Conservation (phyloP, 2,329 filamentous ascomycete genomes). For the Sclerotiophoma versabilis region DNA sequence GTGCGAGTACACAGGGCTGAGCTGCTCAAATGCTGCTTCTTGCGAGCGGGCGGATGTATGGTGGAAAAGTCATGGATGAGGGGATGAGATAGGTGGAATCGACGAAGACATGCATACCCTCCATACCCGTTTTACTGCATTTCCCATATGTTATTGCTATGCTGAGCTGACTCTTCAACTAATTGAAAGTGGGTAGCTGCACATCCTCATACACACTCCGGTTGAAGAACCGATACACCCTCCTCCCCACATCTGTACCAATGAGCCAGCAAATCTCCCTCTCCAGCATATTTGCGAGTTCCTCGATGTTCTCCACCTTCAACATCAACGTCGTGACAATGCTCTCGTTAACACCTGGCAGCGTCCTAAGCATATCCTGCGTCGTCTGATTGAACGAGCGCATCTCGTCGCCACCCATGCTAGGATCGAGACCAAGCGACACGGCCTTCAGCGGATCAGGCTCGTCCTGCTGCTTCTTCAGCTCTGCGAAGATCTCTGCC, state of each 20-base stretch:
- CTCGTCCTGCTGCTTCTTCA: slow-evolving; percentile 89
- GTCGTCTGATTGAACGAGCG: slow-evolving; percentile 83
- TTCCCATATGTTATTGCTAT: too few species aligned
- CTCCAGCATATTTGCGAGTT: slow-evolving; percentile 85
- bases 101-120: slow-evolving; percentile 16
- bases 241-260: slow-evolving; percentile 76
- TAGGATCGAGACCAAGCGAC: slow-evolving; percentile 75
- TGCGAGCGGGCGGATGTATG: slow-evolving; percentile 48
- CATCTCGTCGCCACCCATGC: slow-evolving; percentile 61
- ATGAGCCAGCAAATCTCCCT: slow-evolving; percentile 76
- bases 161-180: too few species aligned
- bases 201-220: slow-evolving; percentile 57
- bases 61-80: slow-evolving; percentile 9
- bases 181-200: slow-evolving; percentile 29
- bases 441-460: slow-evolving; percentile 90
- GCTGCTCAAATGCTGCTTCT: slow-evolving; percentile 51
- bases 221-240: slow-evolving; percentile 84
- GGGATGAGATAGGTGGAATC: background rate
- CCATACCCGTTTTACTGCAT: too few species aligned
- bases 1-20: slow-evolving; percentile 24
- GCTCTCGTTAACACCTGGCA: slow-evolving; percentile 80
- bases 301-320: slow-evolving; percentile 76
- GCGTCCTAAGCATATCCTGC: slow-evolving; percentile 85
- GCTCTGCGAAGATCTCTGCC: slow-evolving; percentile 91
- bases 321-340: slow-evolving; percentile 76